These are phyloP conservation scores for Clarireedia monteithiana DNA, from an alignment of 2,329 filamentous ascomycete genomes.

Conservation along the genomic window DNA sequence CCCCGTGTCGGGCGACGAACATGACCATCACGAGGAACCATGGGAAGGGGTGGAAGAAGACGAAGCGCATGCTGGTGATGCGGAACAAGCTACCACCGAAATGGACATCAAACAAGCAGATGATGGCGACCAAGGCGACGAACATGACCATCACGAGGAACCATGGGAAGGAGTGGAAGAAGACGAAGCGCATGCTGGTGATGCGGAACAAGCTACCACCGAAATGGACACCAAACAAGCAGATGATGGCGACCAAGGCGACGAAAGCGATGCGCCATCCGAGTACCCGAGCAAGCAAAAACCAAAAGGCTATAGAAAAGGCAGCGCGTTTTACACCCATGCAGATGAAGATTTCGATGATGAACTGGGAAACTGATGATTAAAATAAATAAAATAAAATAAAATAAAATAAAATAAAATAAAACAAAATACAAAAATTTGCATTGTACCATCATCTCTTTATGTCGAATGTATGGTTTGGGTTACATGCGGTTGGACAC, in stretches of 20 bases:
- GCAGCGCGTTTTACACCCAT: slow-evolving; percentile 3
- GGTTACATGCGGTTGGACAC: no score
- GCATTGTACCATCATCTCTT: no score
- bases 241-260: neutral
- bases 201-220: neutral
- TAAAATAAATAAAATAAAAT: no score
- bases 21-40: slow-evolving; percentile 5
- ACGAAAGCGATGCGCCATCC: slow-evolving; percentile 10
- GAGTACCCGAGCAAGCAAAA: slow-evolving; percentile 10
- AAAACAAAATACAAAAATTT: no score
- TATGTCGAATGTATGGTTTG: no score
- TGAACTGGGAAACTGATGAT: neutral
- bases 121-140: neutral
- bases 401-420: no score
- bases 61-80: neutral
- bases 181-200: neutral
- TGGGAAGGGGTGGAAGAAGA: slow-evolving; percentile 12
- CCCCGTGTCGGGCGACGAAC: neutral
- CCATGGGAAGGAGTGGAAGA: slow-evolving; percentile 12
- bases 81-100: neutral
- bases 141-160: slow-evolving; percentile 3
- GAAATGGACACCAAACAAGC: neutral
- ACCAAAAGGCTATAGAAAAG: neutral
- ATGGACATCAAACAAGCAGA: neutral
- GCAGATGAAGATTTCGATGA: slow-evolving; percentile 10